A percentile compares a stretch with the other conserved stretches of the same genome.
Evolutionary conservation across 1,284 basidiomycete genomes (phyloP).

Genomic region (Fomes fomentarius): DNA sequence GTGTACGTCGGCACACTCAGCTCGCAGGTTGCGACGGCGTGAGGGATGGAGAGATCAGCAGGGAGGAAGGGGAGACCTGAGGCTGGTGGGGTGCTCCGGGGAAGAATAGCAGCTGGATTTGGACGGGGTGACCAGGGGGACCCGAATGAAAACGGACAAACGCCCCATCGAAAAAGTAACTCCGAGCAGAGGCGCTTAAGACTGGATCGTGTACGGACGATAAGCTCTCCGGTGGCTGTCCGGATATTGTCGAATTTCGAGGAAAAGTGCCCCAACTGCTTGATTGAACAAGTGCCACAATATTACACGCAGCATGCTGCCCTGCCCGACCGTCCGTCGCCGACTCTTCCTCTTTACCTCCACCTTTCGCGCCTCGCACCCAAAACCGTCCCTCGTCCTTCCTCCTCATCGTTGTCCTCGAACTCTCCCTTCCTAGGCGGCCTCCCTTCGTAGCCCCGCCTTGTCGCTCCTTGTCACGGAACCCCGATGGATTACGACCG

Average conservation of each 20-base stretch:
- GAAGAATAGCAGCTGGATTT: not conserved
- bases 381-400: not conserved
- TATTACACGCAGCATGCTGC: constrained; percentile 10
- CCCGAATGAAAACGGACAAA: not conserved
- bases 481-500: constrained; percentile 48
- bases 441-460: constrained; percentile 10
- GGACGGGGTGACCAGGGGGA: not conserved
- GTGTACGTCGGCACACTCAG: no score
- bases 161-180: not conserved
- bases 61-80: no score
- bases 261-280: not conserved
- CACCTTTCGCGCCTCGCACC: constrained; percentile 12
- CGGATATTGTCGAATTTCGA: not conserved
- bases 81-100: not conserved
- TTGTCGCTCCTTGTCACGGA: constrained; percentile 2
- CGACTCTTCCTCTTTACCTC: constrained; percentile 4
- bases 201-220: not conserved
- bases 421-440: constrained; percentile 7
- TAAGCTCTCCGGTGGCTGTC: not conserved
- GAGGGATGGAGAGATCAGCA: not conserved
- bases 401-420: constrained; percentile 13
- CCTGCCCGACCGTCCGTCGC: not conserved
- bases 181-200: not conserved
- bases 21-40: no score
- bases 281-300: constrained; percentile 5